A percentile compares a stretch with the other conserved stretches of the same genome.
Conservation (phyloP, 768 basidiomycete genomes). For the Boletus eberwhitei region DNA sequence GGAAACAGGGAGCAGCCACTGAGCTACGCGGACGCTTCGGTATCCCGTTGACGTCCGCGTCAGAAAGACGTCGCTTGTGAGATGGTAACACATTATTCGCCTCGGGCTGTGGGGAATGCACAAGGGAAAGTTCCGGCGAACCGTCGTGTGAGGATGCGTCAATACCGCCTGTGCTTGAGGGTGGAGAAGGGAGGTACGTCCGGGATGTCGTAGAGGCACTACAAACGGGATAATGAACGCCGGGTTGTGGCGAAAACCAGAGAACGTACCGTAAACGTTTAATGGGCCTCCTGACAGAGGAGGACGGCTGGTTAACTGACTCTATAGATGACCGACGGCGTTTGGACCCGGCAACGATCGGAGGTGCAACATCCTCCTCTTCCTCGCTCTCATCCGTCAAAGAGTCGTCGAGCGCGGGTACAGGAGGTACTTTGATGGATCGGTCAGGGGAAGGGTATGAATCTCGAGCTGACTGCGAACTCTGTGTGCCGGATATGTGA, state of each 20-base stretch:
- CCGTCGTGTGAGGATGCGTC: not conserved
- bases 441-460: conserved; percentile 18
- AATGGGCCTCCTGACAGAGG: not conserved
- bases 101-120: not conserved
- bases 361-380: conserved; percentile 13
- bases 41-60: conserved; percentile 17
- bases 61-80: conserved; percentile 39
- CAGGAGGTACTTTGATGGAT: conserved; percentile 7
- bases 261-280: conserved; percentile 25
- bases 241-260: accelerated
- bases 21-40: conserved; percentile 30
- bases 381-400: conserved; percentile 13
- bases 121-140: not conserved
- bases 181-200: conserved; percentile 12
- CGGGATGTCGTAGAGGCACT: conserved; percentile 1
- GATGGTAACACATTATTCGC: not conserved
- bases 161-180: conserved; percentile 5
- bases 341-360: conserved; percentile 20
- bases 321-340: conserved; percentile 12
- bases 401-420: conserved; percentile 5
- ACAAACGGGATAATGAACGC: not conserved
- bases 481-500: not conserved
- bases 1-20: conserved; percentile 16
- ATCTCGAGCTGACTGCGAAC: not conserved
- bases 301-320: not conserved